Percentiles rank a stretch among this genome's conserved stretches.
Conservation (phyloP, 331 rosid genomes). For the Ulmus americana region DNA sequence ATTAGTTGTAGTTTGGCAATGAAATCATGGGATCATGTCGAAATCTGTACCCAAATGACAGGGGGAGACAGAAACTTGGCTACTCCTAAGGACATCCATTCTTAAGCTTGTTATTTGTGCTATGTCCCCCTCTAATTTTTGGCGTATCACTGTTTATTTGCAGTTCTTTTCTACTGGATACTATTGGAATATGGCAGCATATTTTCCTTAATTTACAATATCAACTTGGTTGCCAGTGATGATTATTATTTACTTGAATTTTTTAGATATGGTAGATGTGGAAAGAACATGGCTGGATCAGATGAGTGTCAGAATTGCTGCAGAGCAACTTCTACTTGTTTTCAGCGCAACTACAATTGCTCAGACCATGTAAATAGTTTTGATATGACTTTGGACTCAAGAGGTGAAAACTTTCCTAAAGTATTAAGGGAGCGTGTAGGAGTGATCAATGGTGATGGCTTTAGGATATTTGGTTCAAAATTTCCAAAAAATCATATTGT, state of each 20-base stretch:
- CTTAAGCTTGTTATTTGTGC: no score
- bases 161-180: not conserved
- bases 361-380: slow-evolving; percentile 26
- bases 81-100: no score
- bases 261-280: slow-evolving; percentile 38
- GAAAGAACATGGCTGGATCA: slow-evolving; percentile 25
- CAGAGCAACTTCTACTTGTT: slow-evolving; percentile 27
- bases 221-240: slow-evolving; percentile 3
- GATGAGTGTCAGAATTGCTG: slow-evolving; percentile 31
- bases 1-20: no score
- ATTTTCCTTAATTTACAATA: not conserved
- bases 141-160: not conserved
- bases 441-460: slow-evolving; percentile 25
- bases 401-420: slow-evolving; percentile 26
- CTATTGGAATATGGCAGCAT: not conserved
- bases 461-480: slow-evolving; percentile 27
- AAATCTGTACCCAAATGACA: no score
- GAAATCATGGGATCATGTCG: no score
- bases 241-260: slow-evolving; percentile 8
- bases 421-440: slow-evolving; percentile 23
- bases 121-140: not conserved
- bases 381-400: slow-evolving; percentile 29
- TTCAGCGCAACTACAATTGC: slow-evolving; percentile 24
- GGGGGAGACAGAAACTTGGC: no score
- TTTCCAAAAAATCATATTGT: slow-evolving; percentile 26